Conservation (phyloP, 768 basidiomycete species). For the Dictyophora rubrovolvata region DNA sequence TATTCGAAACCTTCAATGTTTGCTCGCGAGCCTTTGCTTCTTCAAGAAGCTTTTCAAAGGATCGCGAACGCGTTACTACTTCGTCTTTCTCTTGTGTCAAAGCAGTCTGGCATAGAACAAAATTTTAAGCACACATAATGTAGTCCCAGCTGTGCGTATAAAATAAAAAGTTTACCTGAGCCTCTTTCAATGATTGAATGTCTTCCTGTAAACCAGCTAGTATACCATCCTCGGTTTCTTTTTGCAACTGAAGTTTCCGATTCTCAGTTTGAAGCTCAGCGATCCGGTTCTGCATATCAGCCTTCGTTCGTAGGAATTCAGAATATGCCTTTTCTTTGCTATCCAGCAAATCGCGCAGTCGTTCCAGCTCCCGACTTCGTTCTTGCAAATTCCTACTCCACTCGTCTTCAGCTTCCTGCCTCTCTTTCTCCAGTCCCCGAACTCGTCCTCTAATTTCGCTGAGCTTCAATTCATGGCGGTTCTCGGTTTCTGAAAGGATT, state of each 20-base stretch:
- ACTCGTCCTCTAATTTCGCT: constrained; percentile 62
- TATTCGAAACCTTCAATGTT: constrained; percentile 66
- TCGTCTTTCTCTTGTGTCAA: constrained; percentile 41
- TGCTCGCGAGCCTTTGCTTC: constrained; percentile 62
- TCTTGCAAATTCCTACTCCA: constrained; percentile 81
- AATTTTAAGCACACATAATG: not conserved
- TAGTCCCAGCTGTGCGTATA: not conserved
- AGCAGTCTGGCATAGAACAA: constrained; percentile 24
- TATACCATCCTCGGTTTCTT: constrained; percentile 33
- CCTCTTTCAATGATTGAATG: constrained; percentile 39
- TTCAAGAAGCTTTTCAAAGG: constrained; percentile 59
- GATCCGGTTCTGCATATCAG: constrained; percentile 45
- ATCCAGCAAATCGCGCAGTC: constrained; percentile 49
- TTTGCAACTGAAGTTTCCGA: constrained; percentile 37
- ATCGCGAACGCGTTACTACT: constrained; percentile 34
- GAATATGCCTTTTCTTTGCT: constrained; percentile 52
- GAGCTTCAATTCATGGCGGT: constrained; percentile 67
- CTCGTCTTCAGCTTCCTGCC: constrained; percentile 77
- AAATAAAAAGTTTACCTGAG: constrained; percentile 43
- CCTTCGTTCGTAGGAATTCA: constrained; percentile 32
- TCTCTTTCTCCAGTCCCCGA: constrained; percentile 62
- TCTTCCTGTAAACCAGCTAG: constrained; percentile 29
- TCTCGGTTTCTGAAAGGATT: constrained; percentile 62
- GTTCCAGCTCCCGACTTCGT: constrained; percentile 69
- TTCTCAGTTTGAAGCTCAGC: constrained; percentile 39